Evolutionary conservation across 1,284 basidiomycete genomes (phyloP), one percentile per base, ranked within the genome.

Genomic region (Phylloporus gajari): DNA sequence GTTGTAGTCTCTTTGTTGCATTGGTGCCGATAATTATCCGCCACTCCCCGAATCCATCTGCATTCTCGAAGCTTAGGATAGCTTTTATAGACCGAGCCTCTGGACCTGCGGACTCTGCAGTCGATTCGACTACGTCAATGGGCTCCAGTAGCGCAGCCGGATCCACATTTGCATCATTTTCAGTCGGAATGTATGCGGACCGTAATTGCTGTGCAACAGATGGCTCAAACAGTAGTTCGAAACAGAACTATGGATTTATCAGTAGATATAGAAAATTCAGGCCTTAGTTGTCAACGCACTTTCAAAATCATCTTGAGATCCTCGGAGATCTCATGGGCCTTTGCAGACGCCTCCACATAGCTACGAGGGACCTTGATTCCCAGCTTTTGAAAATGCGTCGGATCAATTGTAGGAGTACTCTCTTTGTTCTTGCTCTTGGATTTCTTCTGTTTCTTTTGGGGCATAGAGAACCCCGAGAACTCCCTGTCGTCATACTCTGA

Each of bases 301-400:
- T 79, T 62, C 12, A 87, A 64, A 53, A 78, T 75, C 7, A 21
- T 27, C 69, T 77, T 80, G 64, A 83, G 80, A 2, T 76, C 30
- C 1, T 25, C 21, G 0, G 80, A 65, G 17, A 86, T 75, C 8
- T 73, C 48, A 2, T 12, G 25, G 0, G 75, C 75, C n/a, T 81
- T 62, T 17, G 70, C 59, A 6, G 65, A 64, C 0, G 79, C 83
- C 44, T 82, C 80, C 5, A 70, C 65, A n/a, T 67, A 60, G 25
- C 77, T 77, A 9, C 40, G 32, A 3, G 86, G 86, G 1, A 82
- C 72, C 3, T 68, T 56, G 2, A 64, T 53, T 2, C 77, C 76
- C 21, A 84, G 70, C 70, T 68, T 77, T 2, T 68, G 62, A 48
- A 87, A 83, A 5, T 73, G 75, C 5, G 77, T 59, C 38, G 40